These are phyloP conservation scores for grape (Vitis vinifera) DNA, from an alignment of 164 flowering plant genomes.

Conservation along the genomic window ASM3070453v1 NC_081814.1:1122001-1122500, in stretches of 20 bases:
- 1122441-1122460: slow-evolving; percentile 58
- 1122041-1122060: slow-evolving; percentile 51
- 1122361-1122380: slow-evolving; percentile 42
- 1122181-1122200: slow-evolving; percentile 23
- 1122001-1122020: slow-evolving; percentile 51
- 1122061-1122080: slow-evolving; percentile 31
- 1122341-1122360: slow-evolving; percentile 26
- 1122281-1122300: slow-evolving; percentile 22
- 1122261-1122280: slow-evolving; percentile 13
- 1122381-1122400: slow-evolving; percentile 80
- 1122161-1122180: slow-evolving; percentile 20
- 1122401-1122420: slow-evolving; percentile 91
- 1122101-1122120: slow-evolving; percentile 66
- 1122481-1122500: slow-evolving; percentile 38
- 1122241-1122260: slow-evolving; percentile 18
- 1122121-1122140: slow-evolving; percentile 89
- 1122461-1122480: slow-evolving; percentile 51
- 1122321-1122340: slow-evolving; percentile 11
- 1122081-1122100: slow-evolving; percentile 50
- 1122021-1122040: slow-evolving; percentile 60
- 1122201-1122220: slow-evolving; percentile 9
- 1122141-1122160: slow-evolving; percentile 46
- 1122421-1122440: slow-evolving; percentile 91
- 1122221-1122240: slow-evolving; percentile 5
- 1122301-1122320: slow-evolving; percentile 28